Percentiles rank a stretch among this genome's conserved stretches.
Conservation (phyloP, 257 asterid genomes). For the Solanum dulcamara region DNA sequence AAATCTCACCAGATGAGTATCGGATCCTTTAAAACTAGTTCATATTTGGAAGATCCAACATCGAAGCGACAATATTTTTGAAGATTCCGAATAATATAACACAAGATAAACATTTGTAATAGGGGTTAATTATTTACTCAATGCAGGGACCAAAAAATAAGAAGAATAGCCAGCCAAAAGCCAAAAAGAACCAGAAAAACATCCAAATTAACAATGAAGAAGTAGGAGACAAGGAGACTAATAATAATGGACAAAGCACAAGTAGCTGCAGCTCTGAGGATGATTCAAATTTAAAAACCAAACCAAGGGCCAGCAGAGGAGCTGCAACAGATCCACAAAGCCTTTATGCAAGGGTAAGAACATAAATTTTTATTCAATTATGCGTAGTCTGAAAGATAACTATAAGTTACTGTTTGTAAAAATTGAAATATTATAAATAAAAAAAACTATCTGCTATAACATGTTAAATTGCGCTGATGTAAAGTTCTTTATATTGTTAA, state of each 20-base stretch:
- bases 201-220: conserved; percentile 11
- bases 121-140: background rate
- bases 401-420: background rate
- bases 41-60: background rate
- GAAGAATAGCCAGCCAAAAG: conserved; percentile 12
- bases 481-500: background rate
- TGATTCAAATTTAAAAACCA: conserved; percentile 10
- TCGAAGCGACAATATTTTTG: rapidly evolving
- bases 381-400: background rate
- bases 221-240: conserved; percentile 28
- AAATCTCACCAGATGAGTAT: background rate
- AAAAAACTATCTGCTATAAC: rapidly evolving
- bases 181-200: conserved; percentile 22
- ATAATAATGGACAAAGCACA: conserved; percentile 18
- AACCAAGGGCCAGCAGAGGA: conserved; percentile 37
- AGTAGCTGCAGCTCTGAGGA: conserved; percentile 37
- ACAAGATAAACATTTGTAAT: background rate
- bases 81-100: background rate
- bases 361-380: background rate
- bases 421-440: background rate
- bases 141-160: conserved; percentile 28
- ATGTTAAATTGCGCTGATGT: background rate
- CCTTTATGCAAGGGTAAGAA: conserved; percentile 77
- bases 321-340: conserved; percentile 89
- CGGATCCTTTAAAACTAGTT: background rate